Evolutionary conservation across 352 stramenopile species (phyloP), one percentile per base, ranked within the genome.

Genomic region (Globisporangium rhizosaccharum): DNA sequence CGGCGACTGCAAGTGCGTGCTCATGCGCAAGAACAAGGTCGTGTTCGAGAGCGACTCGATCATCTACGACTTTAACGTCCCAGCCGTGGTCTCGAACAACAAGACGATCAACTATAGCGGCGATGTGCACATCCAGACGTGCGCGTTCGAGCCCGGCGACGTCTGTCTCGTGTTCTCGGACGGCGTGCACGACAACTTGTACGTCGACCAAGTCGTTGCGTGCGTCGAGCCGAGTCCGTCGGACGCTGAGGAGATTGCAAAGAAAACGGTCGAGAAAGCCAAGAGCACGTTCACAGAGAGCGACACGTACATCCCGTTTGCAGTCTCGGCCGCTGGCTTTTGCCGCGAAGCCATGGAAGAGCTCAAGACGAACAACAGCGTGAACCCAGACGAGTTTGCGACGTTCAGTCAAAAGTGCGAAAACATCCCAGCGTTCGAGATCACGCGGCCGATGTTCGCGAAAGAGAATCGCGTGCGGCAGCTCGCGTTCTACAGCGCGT

Each of bases 21-120:
- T 95, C 12, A 69, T 93, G 59, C 84, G 85, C 20, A 63, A 67
- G 39, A 66, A 65, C 57, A 70, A 65, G 49, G 72, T 95, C 52
- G 73, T 93, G 51, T 95, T 93, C 52, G 85, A 95, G 62, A 93
- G 83, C 60, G 85, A 95, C 66, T 92, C 85, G 20, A 91, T 93
- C 57, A 88, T 95, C 59, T 95, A 95, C 76, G 85, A 93, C 65
- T 95, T 95, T 70, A 95, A 95, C 62, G 86, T 95, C 20, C 86
- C 86, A 0, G 86, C 86, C 0, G 86, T 95, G 37, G 86, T 95
- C 9, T 92, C 82, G 17, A 95, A 78, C 62, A 90, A 93, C 65
- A 76, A 92, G 59, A 63, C 82, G 7, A 92, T 93, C 57, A 92
- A 93, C 68, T 95, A 94, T 58, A 60, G 67, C 1, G 72, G 71